phyloP scores from a whole-genome alignment of 805 yeast species.

The Metschnikowia rubicola region DNA sequence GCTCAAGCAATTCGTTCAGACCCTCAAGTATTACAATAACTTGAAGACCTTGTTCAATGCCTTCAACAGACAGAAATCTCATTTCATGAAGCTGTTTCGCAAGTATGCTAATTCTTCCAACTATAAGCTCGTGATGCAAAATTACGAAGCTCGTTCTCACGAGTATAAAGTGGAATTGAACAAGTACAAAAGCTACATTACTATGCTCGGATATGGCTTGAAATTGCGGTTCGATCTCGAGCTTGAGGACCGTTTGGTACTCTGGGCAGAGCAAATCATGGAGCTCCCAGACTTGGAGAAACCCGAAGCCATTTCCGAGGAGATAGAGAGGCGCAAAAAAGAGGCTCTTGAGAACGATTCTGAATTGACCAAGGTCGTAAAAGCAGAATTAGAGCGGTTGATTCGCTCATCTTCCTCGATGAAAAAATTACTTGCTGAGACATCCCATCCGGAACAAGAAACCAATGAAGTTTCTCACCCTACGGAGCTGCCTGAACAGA shows the following conservation, averaged over 20 bases:
- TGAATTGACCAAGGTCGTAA: conserved; percentile 33
- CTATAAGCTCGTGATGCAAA: conserved; percentile 32
- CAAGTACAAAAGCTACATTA: conserved; percentile 45
- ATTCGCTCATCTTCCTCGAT: conserved; percentile 14
- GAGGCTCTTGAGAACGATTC: conserved; percentile 20
- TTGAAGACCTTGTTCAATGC: conserved; percentile 33
- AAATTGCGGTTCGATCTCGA: conserved; percentile 43
- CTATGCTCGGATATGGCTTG: conserved; percentile 45
- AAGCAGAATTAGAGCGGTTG: conserved; percentile 28
- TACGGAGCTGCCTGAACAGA: neutral
- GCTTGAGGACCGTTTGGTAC: conserved; percentile 22
- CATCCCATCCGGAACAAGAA: neutral
- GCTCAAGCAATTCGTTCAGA: conserved; percentile 43
- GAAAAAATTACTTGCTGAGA: conserved; percentile 13
- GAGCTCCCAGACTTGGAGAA: conserved; percentile 2
- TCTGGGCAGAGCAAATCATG: conserved; percentile 8
- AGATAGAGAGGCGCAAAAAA: conserved; percentile 6
- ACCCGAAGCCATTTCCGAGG: conserved; percentile 8
- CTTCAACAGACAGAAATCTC: conserved; percentile 28
- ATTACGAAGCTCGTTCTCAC: conserved; percentile 39
- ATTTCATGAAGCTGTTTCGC: conserved; percentile 30
- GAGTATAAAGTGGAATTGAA: conserved; percentile 44
- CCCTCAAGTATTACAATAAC: conserved; percentile 39
- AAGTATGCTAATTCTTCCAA: conserved; percentile 27
- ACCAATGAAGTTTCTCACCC: neutral